Base-by-base conservation (phyloP, 108 stramenopile species). In the Cyclotella choctawhatcheeana region DNA sequence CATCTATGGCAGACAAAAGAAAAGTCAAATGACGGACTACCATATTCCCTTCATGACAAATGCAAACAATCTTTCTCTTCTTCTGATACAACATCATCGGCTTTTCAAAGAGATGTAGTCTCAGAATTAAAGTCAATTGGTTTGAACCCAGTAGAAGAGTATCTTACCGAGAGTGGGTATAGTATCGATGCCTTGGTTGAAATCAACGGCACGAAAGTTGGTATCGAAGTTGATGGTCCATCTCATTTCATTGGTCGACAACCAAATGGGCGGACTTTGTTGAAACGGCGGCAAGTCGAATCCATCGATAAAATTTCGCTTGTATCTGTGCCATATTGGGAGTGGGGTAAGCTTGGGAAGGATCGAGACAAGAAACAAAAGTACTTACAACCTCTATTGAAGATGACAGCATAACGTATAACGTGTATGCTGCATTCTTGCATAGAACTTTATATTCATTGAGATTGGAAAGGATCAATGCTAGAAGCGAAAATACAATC, bases 241-340 rank as follows among this genome's bases (percentile, higher is more conserved):
- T 44, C 60, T 43, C 60, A 61, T 61, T 61, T 43, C 21, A 44
- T 61, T 26, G 47, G 45, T 51, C 16, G 31, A 5, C 0, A 12
- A 10, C 44, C 44, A 31, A 44, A 3, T 24, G 69, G 0, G 14
- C 27, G 69, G 0, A 59, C 45, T 0, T n/a, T 71, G 12, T 40
- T 71, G 10, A 71, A 71, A 44, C 33, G 58, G 14, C 17, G 69
- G 13, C 69, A 71, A 47, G 58, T 71, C 0, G 6, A 16, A 21
- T 13, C 18, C 5, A 47, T 60, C 10, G 69, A 71, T 32, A 53
- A 29, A 6, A 50, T 70, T n/a, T 16, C 26, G 26, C 26, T 60
- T 25, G 69, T 71, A 50, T 71, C 58, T n/a, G 58, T 71, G 0
- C 45, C 69, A 8, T 71, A 60, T 59, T 71, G 69, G 69, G 69